A percentile compares a stretch with the other conserved stretches of the same genome.
These are phyloP conservation scores for Globisporangium middletonii DNA, from an alignment of 352 stramenopile genomes.

Conservation along the genomic window DNA sequence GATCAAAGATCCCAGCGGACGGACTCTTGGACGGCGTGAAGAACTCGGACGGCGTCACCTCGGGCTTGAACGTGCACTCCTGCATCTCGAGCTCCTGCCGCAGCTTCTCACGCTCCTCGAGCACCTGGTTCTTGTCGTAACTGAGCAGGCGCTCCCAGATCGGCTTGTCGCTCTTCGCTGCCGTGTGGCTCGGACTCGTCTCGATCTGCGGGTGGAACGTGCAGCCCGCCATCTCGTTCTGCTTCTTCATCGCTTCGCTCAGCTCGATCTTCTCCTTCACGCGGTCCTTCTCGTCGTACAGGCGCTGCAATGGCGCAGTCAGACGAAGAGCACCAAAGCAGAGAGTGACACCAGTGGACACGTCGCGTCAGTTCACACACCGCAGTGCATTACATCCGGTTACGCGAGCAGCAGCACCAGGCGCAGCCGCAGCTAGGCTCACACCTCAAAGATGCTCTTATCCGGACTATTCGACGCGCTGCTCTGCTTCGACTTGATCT, in stretches of 20 bases:
- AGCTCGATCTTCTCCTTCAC: conserved; percentile 75
- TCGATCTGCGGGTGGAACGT: conserved; percentile 76
- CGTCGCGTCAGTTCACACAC: conserved; percentile 14
- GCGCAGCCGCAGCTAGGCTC: conserved; percentile 3
- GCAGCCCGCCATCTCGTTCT: conserved; percentile 77
- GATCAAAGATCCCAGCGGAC: conserved; percentile 36
- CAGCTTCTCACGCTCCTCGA: conserved; percentile 70
- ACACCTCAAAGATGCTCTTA: conserved; percentile 79
- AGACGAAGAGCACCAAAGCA: conserved; percentile 3
- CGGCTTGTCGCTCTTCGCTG: conserved; percentile 23
- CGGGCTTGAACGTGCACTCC: conserved; percentile 79
- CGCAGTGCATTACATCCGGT: conserved; percentile 9
- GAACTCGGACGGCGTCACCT: conserved; percentile 50
- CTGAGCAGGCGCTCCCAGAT: conserved; percentile 73
- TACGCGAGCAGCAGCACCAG: not conserved
- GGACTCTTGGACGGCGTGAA: conserved; percentile 33
- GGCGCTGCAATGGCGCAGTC: conserved; percentile 27
- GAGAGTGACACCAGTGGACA: not conserved
- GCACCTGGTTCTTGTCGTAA: conserved; percentile 75
- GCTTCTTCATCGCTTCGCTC: conserved; percentile 53
- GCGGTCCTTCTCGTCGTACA: conserved; percentile 77
- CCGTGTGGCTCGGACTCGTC: conserved; percentile 12
- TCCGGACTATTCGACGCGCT: conserved; percentile 42
- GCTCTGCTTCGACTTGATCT: conserved; percentile 55
- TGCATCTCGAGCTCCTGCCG: conserved; percentile 68